Evolutionary conservation across 441 rosid species (phyloP).

Genomic region (Eruca vesicaria): DNA sequence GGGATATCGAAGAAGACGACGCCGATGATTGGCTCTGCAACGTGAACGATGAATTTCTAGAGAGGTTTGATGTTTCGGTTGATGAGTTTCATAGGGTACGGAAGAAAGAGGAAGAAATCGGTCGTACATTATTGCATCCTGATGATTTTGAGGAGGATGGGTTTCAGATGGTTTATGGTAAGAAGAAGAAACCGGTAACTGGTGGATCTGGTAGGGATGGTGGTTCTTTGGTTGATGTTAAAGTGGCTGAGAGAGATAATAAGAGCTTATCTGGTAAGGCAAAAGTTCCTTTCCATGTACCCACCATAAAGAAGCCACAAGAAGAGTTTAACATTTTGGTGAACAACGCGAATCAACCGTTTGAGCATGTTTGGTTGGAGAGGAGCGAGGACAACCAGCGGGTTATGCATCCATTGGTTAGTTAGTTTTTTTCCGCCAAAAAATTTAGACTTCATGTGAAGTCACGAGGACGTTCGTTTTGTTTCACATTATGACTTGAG

Average conservation of each 20-base stretch:
- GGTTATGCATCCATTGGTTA: conserved; percentile 87
- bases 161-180: conserved; percentile 73
- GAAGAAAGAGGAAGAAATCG: conserved; percentile 48
- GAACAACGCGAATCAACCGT: conserved; percentile 72
- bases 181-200: conserved; percentile 50
- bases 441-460: no score
- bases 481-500: background rate
- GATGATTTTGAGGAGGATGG: conserved; percentile 43
- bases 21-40: conserved; percentile 73
- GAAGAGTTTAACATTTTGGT: conserved; percentile 71
- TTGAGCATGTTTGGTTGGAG: conserved; percentile 92
- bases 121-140: conserved; percentile 6
- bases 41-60: conserved; percentile 62
- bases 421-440: conserved; percentile 12
- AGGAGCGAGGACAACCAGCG: conserved; percentile 67
- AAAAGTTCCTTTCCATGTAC: conserved; percentile 83
- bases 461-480: no score
- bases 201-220: background rate
- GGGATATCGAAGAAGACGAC: conserved; percentile 50
- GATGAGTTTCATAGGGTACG: conserved; percentile 54
- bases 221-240: conserved; percentile 39
- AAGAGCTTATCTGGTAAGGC: conserved; percentile 46
- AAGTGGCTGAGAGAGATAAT: conserved; percentile 44
- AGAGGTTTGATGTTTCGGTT: conserved; percentile 57
- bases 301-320: conserved; percentile 77